Evolutionary conservation across 805 yeast species (phyloP), one percentile per base, ranked within the genome.

Genomic region (Candida vaughaniae): DNA sequence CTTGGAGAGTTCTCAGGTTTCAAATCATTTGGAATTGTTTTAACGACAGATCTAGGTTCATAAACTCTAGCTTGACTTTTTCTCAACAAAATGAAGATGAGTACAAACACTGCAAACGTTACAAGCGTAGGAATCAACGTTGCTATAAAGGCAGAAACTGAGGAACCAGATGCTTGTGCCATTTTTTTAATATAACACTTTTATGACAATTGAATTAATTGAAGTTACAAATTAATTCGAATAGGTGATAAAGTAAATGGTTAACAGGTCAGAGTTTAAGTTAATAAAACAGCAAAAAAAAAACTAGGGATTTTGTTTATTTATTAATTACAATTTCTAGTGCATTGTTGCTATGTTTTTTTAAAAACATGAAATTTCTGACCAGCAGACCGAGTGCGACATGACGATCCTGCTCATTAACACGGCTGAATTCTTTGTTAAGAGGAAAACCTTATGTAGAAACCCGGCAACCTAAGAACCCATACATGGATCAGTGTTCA

Each of bases 111-210:
- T 3, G 55, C 62, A 46, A 68, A 69, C 6, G 71, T 51, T 25
- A 71, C 54, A 25, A 64, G 57, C 26, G 68, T 73, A 16, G 75
- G 65, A 29, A 74, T 66, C 43, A 75, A 58, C 4, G 74, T 56
- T 19, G 79, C 57, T 37, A 77, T 58, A 46, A 76, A 73, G 25
- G 75, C 71, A 25, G 80, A 75, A 5, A 73, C 70, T 7, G 49
- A 42, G 8, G 47, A 43, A 8, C 41, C 35, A n/a, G 39, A 17
- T 11, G 28, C 11, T 22, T 22, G 28, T 7, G 38, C 23, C 23
- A 20, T 20, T 20, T 20, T 20, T 7, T 7, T 20, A 20, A 7
- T 6, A 20, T 7, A 20, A 7, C 23, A 20, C 9, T 20, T n/a
- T n/a, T n/a, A n/a, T n/a, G n/a, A n/a, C n/a, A n/a, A n/a, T 9